Evolutionary conservation across 768 basidiomycete genomes (phyloP), one percentile per base, ranked within the genome.

Genomic region (Mycena haematopus): DNA sequence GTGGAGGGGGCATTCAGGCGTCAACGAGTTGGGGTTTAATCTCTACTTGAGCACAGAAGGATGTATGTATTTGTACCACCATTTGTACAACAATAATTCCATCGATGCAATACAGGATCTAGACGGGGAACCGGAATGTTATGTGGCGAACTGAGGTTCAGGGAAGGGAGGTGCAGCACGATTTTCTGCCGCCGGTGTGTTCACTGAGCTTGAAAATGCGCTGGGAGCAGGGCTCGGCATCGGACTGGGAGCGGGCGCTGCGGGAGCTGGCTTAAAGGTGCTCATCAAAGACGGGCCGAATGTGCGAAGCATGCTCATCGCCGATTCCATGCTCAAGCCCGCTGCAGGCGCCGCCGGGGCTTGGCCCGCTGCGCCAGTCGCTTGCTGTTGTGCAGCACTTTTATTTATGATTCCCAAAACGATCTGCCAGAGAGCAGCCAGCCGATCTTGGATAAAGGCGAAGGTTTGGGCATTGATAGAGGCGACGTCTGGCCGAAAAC

Each of bases 1-100:
- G 86, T 96, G 6, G 92, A 96, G 72, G 77, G 79, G 10, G 86
- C 89, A 0, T 97, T 95, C 76, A 88, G 84, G 72, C 82, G 85
- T 58, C 90, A 92, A 45, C 59, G 65, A 52, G 60, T 62, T 3
- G 68, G 70, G 27, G 56, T 58, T 31, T 69, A 60, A 66, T 60
- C n/a, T n/a, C n/a, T n/a, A n/a, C n/a, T 25, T 38, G 33, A 64
- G 52, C 44, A 46, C 40, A 62, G 58, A 59, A 53, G 57, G 49
- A 27, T 64, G 59, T 65, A 67, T 65, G 31, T 54, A 56, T 49
- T 38, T 60, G 52, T 65, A 58, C 47, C 44, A 21, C 47, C 29
- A 31, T 38, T 40, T 59, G 56, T 62, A 35, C 68, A 54, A 35
- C 67, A 58, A 67, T 52, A 44, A 42, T 46, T 33, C 46, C 21